Evolutionary conservation across 495 filamentous ascomycete species (phyloP), one percentile per base, ranked within the genome.

Genomic region (Penicillium ucsense): DNA sequence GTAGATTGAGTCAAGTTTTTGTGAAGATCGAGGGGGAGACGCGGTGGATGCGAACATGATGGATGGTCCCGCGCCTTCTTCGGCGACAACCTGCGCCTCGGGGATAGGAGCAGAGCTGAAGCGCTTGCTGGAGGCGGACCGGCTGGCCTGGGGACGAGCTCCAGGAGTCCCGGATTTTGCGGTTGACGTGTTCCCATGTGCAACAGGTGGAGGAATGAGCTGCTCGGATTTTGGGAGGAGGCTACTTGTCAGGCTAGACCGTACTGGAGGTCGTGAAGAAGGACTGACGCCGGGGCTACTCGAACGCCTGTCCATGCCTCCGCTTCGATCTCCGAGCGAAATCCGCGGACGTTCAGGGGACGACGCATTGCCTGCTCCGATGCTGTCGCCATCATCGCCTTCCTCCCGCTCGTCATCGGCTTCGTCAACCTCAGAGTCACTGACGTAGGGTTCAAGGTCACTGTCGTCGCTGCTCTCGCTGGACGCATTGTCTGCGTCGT

Each of bases 21-120:
- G 41, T 8, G 57, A 51, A 29, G 52, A 65, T 20, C 62, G 66
- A 28, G 59, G 63, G 9, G 64, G 66, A 29, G 72, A 73, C 31
- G 71, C 70, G 38, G 61, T 70, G 41, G 84, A 65, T 8, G 76
- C 75, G 59, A 91, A 90, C 83, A 86, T 89, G 45, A 91, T 91
- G n/a, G 72, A 82, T 3, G 84, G 83, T 0, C 81, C 84, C 1
- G 75, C 68, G 2, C 73, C 78, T 35, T 85, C 85, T 42, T 59
- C 59, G 1, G 67, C 69, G 7, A 82, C 77, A 8, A 89, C 76
- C 37, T 71, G 75, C 30, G 87, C 83, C 55, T 84, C 79, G 0
- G 88, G 87, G 7, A 87, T 80, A n/a, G 87, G 78, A 20, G 77
- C 79, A 41, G 81, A 86, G 12, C 82, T 83, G 59, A 91, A 90